Evolutionary conservation across 495 filamentous ascomycete species (phyloP), one percentile per base, ranked within the genome.

Genomic region (Filosporella fistucella): DNA sequence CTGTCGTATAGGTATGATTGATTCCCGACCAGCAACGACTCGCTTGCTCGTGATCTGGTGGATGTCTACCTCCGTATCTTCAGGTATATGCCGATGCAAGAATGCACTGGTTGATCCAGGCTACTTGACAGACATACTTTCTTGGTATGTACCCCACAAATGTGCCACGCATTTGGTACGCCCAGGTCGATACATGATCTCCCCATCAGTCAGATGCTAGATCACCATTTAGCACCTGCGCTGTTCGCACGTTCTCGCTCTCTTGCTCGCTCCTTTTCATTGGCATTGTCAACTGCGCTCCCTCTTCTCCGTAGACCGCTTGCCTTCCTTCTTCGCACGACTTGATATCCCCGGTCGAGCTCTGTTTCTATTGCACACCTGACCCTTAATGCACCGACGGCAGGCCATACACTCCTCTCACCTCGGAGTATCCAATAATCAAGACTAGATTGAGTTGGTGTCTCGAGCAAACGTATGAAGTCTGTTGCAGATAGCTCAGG

Each of bases 361-460:
- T 93, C 88, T 38, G 88, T 82, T 63, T 97, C 91, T 12, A 96
- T 74, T 16, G 82, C 85, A 58, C 88, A 90, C n/a, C 91, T 70
- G 6, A 95, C 80, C 56, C 81, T 85, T 44, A 97, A 67, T 12
- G 89, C 88, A 22, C 80, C 80, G 35, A 95, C 77, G n/a, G 89
- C 88, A 3, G 91, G 91, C 91, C 91, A 97, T 0, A 95, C 88
- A 44, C 86, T 88, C 30, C 85, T 65, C 67, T 96, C 91, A 7
- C 91, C 91, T 33, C 85, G 73, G 16, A 82, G 61, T 47, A 91
- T 89, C 91, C 91, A 96, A 51, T 91, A 84, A 21, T 89, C 81
- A 10, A 96, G 66, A 18, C 80, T 79, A 45, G 83, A 77, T 40
- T 77, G 72, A 14, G 82, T 91, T 3, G 91, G 91, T 22, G 81